Evolutionary conservation across 2,329 filamentous ascomycete genomes (phyloP), one percentile per base, ranked within the genome.

Genomic region (Aureobasidium sp.): DNA sequence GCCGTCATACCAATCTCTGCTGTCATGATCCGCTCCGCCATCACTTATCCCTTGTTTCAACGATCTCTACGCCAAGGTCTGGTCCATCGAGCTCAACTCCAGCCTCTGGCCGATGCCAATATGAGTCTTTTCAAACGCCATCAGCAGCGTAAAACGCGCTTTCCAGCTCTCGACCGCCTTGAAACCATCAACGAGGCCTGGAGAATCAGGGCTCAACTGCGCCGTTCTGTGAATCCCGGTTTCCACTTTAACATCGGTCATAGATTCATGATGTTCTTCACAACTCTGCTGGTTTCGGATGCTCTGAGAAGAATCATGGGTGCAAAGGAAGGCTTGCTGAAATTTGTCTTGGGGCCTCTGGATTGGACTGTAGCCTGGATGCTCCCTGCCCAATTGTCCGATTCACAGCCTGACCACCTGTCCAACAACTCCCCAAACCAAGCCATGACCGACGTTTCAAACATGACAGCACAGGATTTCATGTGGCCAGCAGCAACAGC

Each of bases 1-100:
- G 62, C 61, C 11, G 62, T 56, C 25, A 55, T 68, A 5, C 65
- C 66, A 0, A 25, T 58, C 7, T 53, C 63, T 16, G 65, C 66
- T 11, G 29, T 66, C 21, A 35, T 65, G 32, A 56, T 67, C 12
- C 63, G 64, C 32, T 57, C 61, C 39, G 39, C 60, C 6, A 8
- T 66, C 19, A 57, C 62, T 35, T 66, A 66, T 42, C 60, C 62
- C 41, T 8, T 62, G 16, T 51, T 55, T 6, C 53, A 55, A 30
- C 5, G 12, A 3, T 39, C 37, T 8, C 8, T 45, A 22, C 53
- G 53, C 5, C 24, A 51, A 16, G 24, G 16, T 17, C n/a, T 41
- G 16, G 30, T 38, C 29, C 21, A 39, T 8, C 39, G 44, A 10
- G 35, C 40, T n/a, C 25, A 37, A 16, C 19, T 47, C 14, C 39